phyloP scores from a whole-genome alignment of 495 filamentous ascomycete genomes.

The Hyaloscypha variabilis region DNA sequence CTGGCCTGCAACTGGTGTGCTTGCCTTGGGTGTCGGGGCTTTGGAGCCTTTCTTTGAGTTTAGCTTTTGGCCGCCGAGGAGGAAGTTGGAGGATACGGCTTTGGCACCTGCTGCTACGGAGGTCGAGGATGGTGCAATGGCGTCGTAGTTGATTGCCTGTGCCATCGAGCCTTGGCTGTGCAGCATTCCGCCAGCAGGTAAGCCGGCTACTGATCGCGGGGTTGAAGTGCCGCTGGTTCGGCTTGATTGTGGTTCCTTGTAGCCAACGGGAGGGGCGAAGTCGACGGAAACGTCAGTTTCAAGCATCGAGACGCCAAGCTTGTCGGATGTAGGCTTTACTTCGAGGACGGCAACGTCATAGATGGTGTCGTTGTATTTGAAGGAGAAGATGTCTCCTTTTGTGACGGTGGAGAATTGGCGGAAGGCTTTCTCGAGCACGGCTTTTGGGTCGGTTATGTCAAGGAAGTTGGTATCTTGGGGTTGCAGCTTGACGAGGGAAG shows the following conservation, averaged over 20 bases:
- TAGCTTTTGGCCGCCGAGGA: constrained; percentile 74
- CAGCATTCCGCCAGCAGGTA: constrained; percentile 70
- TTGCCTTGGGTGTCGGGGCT: constrained; percentile 75
- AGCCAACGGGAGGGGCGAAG: constrained; percentile 91
- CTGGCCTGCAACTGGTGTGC: constrained; percentile 74
- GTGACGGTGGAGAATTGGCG: constrained; percentile 92
- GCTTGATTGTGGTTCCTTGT: constrained; percentile 76
- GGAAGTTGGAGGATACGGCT: constrained; percentile 77
- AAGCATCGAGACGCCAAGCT: constrained; percentile 84
- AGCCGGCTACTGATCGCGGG: constrained; percentile 55
- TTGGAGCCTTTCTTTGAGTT: constrained; percentile 80
- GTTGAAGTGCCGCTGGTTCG: constrained; percentile 63
- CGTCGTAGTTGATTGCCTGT: constrained; percentile 91
- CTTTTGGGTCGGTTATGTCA: constrained; percentile 95
- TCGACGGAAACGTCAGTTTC: constrained; percentile 96
- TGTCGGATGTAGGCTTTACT: constrained; percentile 78
- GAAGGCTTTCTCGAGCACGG: constrained; percentile 96
- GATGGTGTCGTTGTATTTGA: constrained; percentile 89
- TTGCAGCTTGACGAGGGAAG: constrained; percentile 92
- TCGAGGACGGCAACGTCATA: constrained; percentile 93
- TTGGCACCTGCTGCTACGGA: constrained; percentile 61
- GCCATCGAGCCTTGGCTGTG: constrained; percentile 93
- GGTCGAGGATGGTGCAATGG: constrained; percentile 81
- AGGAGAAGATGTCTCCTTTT: constrained; percentile 90
- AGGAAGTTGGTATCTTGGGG: constrained; percentile 90